Percentiles rank a stretch among this genome's conserved stretches.
Conservation (phyloP, 257 asterid genomes). For the Solanum pinnatisectum region DNA sequence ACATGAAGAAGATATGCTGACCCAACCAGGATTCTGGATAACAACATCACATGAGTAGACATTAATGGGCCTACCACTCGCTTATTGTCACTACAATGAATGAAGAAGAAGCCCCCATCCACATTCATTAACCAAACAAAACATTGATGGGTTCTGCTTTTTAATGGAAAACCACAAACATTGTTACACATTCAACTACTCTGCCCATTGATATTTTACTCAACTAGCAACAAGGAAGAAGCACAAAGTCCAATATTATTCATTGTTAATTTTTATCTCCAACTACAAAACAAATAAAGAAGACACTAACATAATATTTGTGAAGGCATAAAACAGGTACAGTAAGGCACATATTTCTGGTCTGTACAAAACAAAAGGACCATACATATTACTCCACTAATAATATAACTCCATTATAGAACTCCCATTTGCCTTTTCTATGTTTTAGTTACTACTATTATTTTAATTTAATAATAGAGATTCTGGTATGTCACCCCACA, state of each 20-base stretch:
- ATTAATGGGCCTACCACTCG: background rate
- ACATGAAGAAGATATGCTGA: background rate
- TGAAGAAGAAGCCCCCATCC: background rate
- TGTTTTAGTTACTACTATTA: background rate
- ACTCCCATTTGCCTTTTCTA: background rate
- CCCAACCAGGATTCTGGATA: background rate
- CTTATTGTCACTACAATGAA: background rate
- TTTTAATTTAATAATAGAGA: background rate
- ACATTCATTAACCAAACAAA: background rate
- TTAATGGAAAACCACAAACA: background rate
- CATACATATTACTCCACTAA: background rate
- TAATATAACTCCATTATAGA: background rate
- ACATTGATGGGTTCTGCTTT: background rate
- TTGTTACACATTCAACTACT: background rate
- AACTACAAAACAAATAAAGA: background rate
- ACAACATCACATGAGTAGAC: background rate
- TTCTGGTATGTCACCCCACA: slow-evolving; percentile 1
- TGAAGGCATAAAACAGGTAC: background rate
- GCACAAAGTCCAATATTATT: background rate
- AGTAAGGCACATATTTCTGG: background rate
- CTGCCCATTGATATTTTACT: background rate
- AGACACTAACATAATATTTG: background rate
- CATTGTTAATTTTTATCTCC: background rate
- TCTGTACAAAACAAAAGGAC: slow-evolving; percentile 1
- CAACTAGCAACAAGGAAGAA: background rate